Evolutionary conservation across 345 rosid genomes (phyloP).

Genomic region (Gossypium turneri): DNA sequence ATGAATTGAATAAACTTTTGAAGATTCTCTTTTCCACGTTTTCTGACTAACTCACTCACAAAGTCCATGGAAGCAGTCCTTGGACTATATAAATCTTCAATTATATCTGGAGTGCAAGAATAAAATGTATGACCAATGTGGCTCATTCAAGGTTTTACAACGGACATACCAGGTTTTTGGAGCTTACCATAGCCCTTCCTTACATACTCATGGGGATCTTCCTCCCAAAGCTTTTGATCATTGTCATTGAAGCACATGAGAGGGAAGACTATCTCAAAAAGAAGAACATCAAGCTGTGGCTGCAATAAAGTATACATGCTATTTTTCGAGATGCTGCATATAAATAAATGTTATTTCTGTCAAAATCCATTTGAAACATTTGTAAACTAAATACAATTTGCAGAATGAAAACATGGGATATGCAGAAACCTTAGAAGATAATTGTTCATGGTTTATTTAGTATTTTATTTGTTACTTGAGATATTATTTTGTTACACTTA

Average conservation of each 20-base stretch:
- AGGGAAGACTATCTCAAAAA: constrained; percentile 95
- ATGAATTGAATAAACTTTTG: constrained; percentile 81
- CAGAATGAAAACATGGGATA: neutral
- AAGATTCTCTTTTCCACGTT: constrained; percentile 90
- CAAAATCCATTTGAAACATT: neutral
- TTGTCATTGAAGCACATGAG: constrained; percentile 95
- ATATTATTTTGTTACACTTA: neutral
- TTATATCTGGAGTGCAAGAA: constrained; percentile 62
- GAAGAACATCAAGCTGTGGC: constrained; percentile 82
- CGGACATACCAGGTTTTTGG: neutral
- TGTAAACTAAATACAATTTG: neutral
- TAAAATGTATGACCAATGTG: constrained; percentile 14
- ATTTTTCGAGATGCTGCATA: constrained; percentile 73
- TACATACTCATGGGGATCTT: constrained; percentile 99
- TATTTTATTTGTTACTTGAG: neutral
- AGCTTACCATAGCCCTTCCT: constrained; percentile 98
- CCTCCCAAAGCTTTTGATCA: constrained; percentile 99
- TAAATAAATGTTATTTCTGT: constrained; percentile 11
- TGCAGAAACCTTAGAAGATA: neutral
- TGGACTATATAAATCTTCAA: constrained; percentile 98
- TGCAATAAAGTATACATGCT: constrained; percentile 81
- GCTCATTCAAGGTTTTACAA: constrained; percentile 1
- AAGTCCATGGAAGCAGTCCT: constrained; percentile 98
- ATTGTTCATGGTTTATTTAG: neutral
- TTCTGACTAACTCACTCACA: constrained; percentile 91